Evolutionary conservation across 108 stramenopile species (phyloP), one percentile per base, ranked within the genome.

Genomic region (Schizochytrium sp.): DNA sequence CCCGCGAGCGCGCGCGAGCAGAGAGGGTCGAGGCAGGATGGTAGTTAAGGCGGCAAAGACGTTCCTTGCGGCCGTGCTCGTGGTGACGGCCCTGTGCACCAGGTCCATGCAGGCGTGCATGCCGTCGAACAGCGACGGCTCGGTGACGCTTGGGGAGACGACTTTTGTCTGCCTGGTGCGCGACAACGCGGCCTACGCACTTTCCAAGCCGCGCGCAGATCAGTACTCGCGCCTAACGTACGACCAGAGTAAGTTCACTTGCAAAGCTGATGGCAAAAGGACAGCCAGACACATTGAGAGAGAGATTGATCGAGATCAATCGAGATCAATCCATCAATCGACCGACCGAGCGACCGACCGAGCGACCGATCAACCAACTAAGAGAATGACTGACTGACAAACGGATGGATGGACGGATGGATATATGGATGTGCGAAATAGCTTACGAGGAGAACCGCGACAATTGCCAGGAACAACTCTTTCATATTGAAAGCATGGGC

Each of bases 111-210:
- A 8, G 63, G 63, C 63, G 63, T 69, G 63, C 63, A 69, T 69
- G 63, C 76, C 45, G 58, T 21, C 53, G 4, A 19, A 87, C 57
- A 58, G 87, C 25, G 87, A 29, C 57, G 28, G 58, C 5, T 44
- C 53, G 19, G 57, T 57, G 87, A 58, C 57, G 57, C 21, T 88
- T 4, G 87, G 87, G 14, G 45, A 47, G 59, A 60, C 58, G 44
- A 88, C 89, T 16, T 87, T 21, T 87, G 87, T 89, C 5, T 89
- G 89, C 44, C 41, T 89, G 4, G 57, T 88, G 25, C 6, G 87
- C 57, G 72, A 89, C 57, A 57, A 58, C 45, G n/a, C 18, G 23
- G 6, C 8, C n/a, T 58, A 44, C 16, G 58, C 76, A 5, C 72
- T 87, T 5, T 89, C 72, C 16, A 45, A 87, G 16, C 89, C 89